phyloP scores from a whole-genome alignment of 139 green algal species.

The Chlorella sp. region DNA sequence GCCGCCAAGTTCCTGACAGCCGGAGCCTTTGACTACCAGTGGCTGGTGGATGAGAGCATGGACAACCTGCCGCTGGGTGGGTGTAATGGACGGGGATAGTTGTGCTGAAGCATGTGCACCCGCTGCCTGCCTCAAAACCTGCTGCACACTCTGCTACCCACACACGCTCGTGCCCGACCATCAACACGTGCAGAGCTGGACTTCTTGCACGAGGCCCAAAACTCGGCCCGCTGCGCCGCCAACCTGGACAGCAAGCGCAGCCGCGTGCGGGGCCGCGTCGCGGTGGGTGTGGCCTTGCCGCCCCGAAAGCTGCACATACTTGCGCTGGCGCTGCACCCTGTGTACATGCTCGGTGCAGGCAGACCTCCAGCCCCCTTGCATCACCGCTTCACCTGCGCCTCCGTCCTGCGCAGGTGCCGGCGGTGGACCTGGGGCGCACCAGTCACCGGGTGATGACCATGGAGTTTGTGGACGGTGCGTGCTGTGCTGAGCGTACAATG shows the following conservation, averaged over 20 bases:
- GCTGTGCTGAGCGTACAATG: too few species aligned
- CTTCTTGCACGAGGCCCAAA: slow-evolving; percentile 77
- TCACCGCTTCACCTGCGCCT: too few species aligned
- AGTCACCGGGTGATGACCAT: slow-evolving; percentile 75
- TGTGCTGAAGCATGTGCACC: too few species aligned
- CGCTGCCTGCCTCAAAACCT: neutral
- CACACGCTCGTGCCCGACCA: too few species aligned
- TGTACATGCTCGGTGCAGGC: too few species aligned
- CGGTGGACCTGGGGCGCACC: slow-evolving; percentile 56
- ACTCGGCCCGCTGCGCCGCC: slow-evolving; percentile 56
- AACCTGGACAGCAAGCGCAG: slow-evolving; percentile 32
- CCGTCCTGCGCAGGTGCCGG: slow-evolving; percentile 58
- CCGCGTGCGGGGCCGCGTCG: slow-evolving; percentile 44
- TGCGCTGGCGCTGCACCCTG: too few species aligned
- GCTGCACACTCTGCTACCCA: too few species aligned
- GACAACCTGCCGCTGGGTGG: slow-evolving; percentile 68
- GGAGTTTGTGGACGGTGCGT: slow-evolving; percentile 78
- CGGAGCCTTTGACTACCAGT: slow-evolving; percentile 42
- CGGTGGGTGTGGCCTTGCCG: too few species aligned
- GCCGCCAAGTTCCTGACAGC: too few species aligned
- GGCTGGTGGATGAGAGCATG: slow-evolving; percentile 92
- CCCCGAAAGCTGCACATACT: too few species aligned
- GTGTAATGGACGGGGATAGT: neutral
- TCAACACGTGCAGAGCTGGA: slow-evolving; percentile 86
- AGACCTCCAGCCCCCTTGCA: too few species aligned